Base-by-base conservation (phyloP, 495 filamentous ascomycete species). In the Polyplosphaeria fusca region DNA sequence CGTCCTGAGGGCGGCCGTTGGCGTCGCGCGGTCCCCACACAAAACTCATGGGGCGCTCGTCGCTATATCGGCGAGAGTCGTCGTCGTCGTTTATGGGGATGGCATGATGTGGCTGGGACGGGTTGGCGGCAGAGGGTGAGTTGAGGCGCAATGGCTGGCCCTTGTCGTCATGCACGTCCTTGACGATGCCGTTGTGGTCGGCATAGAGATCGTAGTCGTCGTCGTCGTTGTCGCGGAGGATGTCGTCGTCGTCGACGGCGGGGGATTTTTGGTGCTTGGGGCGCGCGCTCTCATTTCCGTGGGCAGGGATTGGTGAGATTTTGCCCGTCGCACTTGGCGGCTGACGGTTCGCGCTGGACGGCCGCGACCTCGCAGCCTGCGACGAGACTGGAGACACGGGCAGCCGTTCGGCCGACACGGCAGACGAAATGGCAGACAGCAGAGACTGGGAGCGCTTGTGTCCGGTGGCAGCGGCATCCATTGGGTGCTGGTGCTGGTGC, bases 11-110 rank as follows among this genome's bases (percentile, higher is more conserved):
- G n/a, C 39, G 30, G 12, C 63, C 63, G 24, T 53, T 53, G 5
- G 43, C 47, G 47, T 66, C 63, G 25, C 53, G 52, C 20, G 52
- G 58, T 13, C 52, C 47, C 13, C 52, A 61, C 26, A 66, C 27
- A 24, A 66, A 66, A 20, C 58, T 61, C 63, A 66, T 66, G 14
- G 58, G 63, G 16, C 60, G 54, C n/a, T 63, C 60, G 16, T 46
- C 41, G 47, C 59, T 62, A 20, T 56, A 55, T 25, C 58, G 28
- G 13, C 20, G 18, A 1, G 23, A 9, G 27, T 43, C 44, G 25
- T 56, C 59, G 16, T 56, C 52, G n/a, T 18, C 5, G 1, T 3
- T n/a, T 23, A 9, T 9, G 18, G 25, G 27, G 2, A 25, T 23
- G 20, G 14, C 20, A n/a, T 42, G 49, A 16, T 16, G 49, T 42